Base-by-base conservation (phyloP, 768 basidiomycete genomes). In the Russula vinacea region DNA sequence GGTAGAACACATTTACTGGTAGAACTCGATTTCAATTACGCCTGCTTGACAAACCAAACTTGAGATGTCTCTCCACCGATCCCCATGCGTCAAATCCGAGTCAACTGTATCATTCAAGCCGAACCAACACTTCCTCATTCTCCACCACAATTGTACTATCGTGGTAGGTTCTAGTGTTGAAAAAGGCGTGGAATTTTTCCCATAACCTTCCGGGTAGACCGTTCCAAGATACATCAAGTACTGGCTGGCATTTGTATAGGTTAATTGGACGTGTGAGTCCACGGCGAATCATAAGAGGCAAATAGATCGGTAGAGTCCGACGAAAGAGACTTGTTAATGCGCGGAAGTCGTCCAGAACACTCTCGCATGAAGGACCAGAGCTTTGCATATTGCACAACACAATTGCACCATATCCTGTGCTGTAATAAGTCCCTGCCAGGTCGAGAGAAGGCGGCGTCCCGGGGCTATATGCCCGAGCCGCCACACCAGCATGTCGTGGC, bases 151-250 rank as follows among this genome's bases (percentile, higher is more conserved):
- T 5, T 51, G 40, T 9, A 14, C 61, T 1, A 5, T 3, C 13
- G 5, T 39, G 32, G 1, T 10, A 26, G 56, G 6, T 6, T 2
- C 24, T 19, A 56, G 22, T 29, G 32, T 45, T 17, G 57, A 39
- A 50, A 60, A 67, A 3, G 58, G 33, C 5, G 63, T 67, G 2
- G 58, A 9, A 26, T 67, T 65, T n/a, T 33, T 58, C 11, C 58
- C 63, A 13, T 60, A 67, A 7, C 66, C 66, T 17, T 42, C 24
- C 22, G 58, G 66, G 35, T 66, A 67, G 24, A 60, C 29, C 13
- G 37, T 50, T 22, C 49, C 61, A n/a, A 11, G 9, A 39, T 24
- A 50, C 37, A 65, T n/a, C 32, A 42, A 35, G 24, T 24, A 61
- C n/a, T 19, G 17, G 47, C 14, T 32, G n/a, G 3, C n/a, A 19